These are phyloP conservation scores for Fragilaria radians DNA, from an alignment of 108 stramenopile genomes.

Conservation along the genomic window DNA sequence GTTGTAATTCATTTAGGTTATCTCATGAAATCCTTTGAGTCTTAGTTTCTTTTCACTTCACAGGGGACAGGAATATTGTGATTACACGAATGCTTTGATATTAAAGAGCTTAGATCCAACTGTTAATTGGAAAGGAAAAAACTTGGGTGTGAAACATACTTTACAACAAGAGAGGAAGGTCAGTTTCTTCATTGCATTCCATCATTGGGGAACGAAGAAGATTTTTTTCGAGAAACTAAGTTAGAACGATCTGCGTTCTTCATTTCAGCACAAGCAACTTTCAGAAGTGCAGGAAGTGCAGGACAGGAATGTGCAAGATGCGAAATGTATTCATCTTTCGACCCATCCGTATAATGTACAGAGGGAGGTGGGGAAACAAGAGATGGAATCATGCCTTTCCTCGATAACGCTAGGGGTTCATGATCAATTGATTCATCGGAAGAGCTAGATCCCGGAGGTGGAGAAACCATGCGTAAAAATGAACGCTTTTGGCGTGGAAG, in stretches of 20 bases:
- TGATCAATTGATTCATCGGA: conserved; percentile 17
- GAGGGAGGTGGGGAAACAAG: background rate
- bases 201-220: too few relatives aligned
- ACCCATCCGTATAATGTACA: background rate
- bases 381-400: conserved; percentile 2
- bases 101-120: too few relatives aligned
- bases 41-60: too few relatives aligned
- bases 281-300: conserved; percentile 21
- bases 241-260: background rate
- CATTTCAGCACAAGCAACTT: conserved; percentile 22
- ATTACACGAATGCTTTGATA: too few relatives aligned
- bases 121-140: too few relatives aligned
- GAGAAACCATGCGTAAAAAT: conserved; percentile 1
- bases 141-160: too few relatives aligned
- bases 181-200: too few relatives aligned
- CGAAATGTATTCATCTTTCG: background rate
- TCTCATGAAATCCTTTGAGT: too few relatives aligned
- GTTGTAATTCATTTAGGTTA: too few relatives aligned
- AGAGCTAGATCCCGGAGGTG: conserved; percentile 7
- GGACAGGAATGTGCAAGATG: conserved; percentile 10
- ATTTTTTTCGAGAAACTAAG: too few relatives aligned
- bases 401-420: background rate
- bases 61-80: too few relatives aligned
- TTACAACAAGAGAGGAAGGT: too few relatives aligned
- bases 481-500: background rate